phyloP scores from a whole-genome alignment of 441 rosid species.

The Adansonia gregorii region DNA sequence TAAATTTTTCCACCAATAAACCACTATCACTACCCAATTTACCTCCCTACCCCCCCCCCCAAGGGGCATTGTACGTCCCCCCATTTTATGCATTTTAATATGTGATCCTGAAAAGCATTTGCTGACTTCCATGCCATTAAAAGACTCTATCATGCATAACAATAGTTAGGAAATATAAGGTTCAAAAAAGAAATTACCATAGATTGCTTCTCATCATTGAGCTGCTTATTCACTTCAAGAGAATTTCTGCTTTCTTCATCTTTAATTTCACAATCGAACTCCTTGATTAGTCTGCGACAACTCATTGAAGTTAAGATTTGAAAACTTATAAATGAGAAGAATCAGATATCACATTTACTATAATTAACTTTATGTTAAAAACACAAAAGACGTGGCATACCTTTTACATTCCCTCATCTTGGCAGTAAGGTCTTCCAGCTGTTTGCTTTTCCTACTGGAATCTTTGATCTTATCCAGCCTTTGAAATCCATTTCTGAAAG shows the following conservation, averaged over 20 bases:
- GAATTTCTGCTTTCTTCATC: constrained; percentile 77
- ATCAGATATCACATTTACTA: background rate
- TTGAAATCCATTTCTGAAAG: constrained; percentile 90
- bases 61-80: background rate
- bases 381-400: constrained; percentile 33
- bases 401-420: constrained; percentile 96
- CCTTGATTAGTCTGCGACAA: constrained; percentile 77
- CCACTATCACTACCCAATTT: background rate
- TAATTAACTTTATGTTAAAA: background rate
- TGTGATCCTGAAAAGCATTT: background rate
- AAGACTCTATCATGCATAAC: constrained; percentile 7
- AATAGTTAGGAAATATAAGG: background rate
- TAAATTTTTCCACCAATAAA: constrained; percentile 1
- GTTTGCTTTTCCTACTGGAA: constrained; percentile 82
- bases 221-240: constrained; percentile 69
- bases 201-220: constrained; percentile 96
- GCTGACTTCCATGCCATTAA: background rate
- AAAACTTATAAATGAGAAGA: background rate
- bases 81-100: background rate
- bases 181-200: constrained; percentile 55
- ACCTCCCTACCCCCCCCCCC: no score
- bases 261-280: constrained; percentile 83
- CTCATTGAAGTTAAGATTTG: constrained; percentile 18
- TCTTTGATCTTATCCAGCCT: constrained; percentile 93
- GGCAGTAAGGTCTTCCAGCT: constrained; percentile 86